Conservation (phyloP, 192 early-diverging fungal genomes). For the Pilaira anomala region DNA sequence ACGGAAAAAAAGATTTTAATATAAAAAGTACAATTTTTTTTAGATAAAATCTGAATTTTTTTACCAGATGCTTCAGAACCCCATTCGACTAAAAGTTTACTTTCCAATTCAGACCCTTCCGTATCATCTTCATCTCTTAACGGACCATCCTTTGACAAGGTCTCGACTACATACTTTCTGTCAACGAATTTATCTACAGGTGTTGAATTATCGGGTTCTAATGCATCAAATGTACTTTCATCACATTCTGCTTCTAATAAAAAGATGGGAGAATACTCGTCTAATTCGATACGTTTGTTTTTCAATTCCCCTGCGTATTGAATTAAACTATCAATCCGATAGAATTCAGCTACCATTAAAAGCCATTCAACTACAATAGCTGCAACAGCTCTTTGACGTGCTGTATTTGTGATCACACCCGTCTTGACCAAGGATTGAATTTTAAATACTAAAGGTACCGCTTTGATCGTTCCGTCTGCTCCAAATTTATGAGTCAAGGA, state of each 20-base stretch:
- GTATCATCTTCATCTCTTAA: slow-evolving; percentile 25
- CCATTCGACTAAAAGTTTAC: slow-evolving; percentile 33
- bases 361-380: slow-evolving; percentile 21
- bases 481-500: slow-evolving; percentile 19
- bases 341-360: slow-evolving; percentile 9
- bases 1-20: background rate
- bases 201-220: background rate
- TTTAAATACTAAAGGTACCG: slow-evolving; percentile 25
- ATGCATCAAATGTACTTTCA: background rate
- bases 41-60: background rate
- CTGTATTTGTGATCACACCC: background rate
- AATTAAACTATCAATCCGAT: slow-evolving; percentile 4
- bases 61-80: slow-evolving; percentile 23
- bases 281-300: background rate
- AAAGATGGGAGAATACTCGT: background rate
- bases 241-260: background rate
- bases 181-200: slow-evolving; percentile 1
- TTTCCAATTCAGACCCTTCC: slow-evolving; percentile 32
- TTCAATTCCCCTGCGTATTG: slow-evolving; percentile 6
- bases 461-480: slow-evolving; percentile 22
- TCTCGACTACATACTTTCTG: slow-evolving; percentile 18
- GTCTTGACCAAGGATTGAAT: slow-evolving; percentile 17
- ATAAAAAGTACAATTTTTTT: background rate
- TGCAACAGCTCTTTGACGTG: slow-evolving; percentile 7
- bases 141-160: slow-evolving; percentile 21